These are phyloP conservation scores for Mycena latifolia DNA, from an alignment of 768 basidiomycete species.

Conservation along the genomic window DNA sequence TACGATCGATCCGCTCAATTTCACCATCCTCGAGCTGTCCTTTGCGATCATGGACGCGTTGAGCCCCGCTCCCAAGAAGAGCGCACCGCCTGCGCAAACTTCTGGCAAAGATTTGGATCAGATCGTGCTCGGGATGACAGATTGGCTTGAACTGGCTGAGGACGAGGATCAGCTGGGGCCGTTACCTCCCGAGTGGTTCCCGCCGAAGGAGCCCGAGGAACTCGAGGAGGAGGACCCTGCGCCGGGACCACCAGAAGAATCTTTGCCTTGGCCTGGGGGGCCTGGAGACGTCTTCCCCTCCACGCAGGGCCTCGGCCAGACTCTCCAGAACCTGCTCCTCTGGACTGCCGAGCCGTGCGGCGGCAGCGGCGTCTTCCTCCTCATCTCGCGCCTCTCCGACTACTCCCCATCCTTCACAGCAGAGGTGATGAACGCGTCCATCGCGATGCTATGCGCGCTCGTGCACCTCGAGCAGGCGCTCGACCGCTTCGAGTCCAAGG, in stretches of 20 bases:
- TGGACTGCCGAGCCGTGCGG: constrained; percentile 15
- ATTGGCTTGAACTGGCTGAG: constrained; percentile 5
- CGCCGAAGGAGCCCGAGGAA: constrained; percentile 2
- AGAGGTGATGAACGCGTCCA: neutral
- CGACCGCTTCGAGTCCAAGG: too few relatives aligned
- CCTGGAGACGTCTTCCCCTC: constrained; percentile 18
- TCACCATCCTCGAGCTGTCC: constrained; percentile 4
- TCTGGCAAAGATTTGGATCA: constrained; percentile 13
- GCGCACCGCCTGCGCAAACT: neutral
- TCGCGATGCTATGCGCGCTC: constrained; percentile 18
- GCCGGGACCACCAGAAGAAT: neutral
- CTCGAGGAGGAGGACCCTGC: neutral
- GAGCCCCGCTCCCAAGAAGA: neutral
- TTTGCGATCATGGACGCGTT: constrained; percentile 14
- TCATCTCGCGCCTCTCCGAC: constrained; percentile 19
- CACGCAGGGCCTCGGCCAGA: neutral
- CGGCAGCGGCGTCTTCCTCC: constrained; percentile 25
- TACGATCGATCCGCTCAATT: constrained; percentile 11
- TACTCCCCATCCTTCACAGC: constrained; percentile 4
- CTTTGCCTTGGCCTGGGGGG: constrained; percentile 5
- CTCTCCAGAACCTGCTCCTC: constrained; percentile 13
- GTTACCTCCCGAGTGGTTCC: neutral
- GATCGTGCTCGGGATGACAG: constrained; percentile 8
- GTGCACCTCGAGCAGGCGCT: too few relatives aligned
- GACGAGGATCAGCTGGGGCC: constrained; percentile 20